Percentiles rank a stretch among this genome's conserved stretches.
Conservation (phyloP, 1,284 basidiomycete genomes). For the Sporisorium iseilematis-ciliati region DNA sequence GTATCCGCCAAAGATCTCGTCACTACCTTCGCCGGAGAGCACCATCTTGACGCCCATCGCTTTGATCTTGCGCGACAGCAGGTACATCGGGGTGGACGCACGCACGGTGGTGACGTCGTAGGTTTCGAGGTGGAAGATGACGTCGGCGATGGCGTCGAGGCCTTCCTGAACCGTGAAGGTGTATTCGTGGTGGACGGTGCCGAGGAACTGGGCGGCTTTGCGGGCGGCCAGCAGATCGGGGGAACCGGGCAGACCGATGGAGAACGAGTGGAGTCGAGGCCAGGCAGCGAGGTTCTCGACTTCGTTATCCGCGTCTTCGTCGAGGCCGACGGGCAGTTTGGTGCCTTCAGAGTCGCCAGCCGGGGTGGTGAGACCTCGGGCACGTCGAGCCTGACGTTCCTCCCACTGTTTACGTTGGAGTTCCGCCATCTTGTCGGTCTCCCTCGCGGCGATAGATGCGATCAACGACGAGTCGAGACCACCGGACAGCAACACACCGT, state of each 20-base stretch:
- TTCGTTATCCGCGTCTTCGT: conserved; percentile 68
- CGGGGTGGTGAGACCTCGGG: conserved; percentile 57
- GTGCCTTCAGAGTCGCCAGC: conserved; percentile 65
- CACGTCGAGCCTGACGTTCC: conserved; percentile 67
- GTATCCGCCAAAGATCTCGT: conserved; percentile 99
- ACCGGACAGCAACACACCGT: conserved; percentile 94
- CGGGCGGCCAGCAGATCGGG: conserved; percentile 94
- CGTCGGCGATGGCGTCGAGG: conserved; percentile 95
- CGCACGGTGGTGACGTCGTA: conserved; percentile 99
- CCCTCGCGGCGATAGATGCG: conserved; percentile 93
- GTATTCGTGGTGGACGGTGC: conserved; percentile 97
- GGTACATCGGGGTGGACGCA: conserved; percentile 97
- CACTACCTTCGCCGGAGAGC: conserved; percentile 94
- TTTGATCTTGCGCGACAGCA: conserved; percentile 97
- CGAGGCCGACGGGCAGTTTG: conserved; percentile 69
- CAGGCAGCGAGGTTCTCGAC: conserved; percentile 77
- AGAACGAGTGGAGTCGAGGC: conserved; percentile 98
- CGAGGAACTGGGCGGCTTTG: conserved; percentile 92
- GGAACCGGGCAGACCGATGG: conserved; percentile 93
- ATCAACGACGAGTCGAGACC: conserved; percentile 97
- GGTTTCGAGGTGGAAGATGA: conserved; percentile 98
- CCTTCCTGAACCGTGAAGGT: conserved; percentile 99
- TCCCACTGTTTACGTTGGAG: conserved; percentile 74
- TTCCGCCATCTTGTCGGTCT: conserved; percentile 84
- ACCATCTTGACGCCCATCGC: conserved; percentile 99